Evolutionary conservation across 768 basidiomycete species (phyloP), one percentile per base, ranked within the genome.

Genomic region (Cystobasidium ongulense): DNA sequence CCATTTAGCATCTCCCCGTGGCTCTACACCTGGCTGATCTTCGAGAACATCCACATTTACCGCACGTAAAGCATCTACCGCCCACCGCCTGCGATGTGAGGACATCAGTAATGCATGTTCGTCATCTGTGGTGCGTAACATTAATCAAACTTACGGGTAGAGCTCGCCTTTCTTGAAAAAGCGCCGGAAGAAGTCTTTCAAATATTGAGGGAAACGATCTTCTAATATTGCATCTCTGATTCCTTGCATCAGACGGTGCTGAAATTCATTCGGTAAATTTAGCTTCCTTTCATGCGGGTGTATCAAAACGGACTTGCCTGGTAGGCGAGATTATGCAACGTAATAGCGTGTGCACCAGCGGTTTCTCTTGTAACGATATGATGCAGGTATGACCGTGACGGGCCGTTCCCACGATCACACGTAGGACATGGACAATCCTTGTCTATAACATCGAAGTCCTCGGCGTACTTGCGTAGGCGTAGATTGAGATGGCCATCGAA

Each of bases 11-110:
- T 75, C 43, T 25, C 52, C 63, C 25, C 54, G 46, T 7, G 53
- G 50, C 21, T 74, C 54, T 29, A 50, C 80, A 29, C 84, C 79
- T 33, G 82, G 78, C 27, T 79, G 82, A 27, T 84, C 86, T 73
- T 88, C 86, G 36, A 92, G 82, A 53, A 94, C 81, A 79, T 95
- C 91, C 0, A 95, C 90, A 0, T 89, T 89, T 15, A 95, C 92
- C 68, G 87, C 88, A 29, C 84, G 83, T 63, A 95, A 81, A 13
- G 92, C 92, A 78, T 91, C 89, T 0, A 94, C 86, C 77, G 90
- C 90, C 92, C 92, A 95, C 79, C 87, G 86, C 0, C 77, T 77
- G 62, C n/a, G n/a, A 41, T 29, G 18, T 15, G 1, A 0, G 18
- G 64, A 11, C 4, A 29, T 38, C 4, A 36, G 13, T 8, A 27